Base-by-base conservation (phyloP, 2,329 filamentous ascomycete species). In the Fusarium avenaceum region DNA sequence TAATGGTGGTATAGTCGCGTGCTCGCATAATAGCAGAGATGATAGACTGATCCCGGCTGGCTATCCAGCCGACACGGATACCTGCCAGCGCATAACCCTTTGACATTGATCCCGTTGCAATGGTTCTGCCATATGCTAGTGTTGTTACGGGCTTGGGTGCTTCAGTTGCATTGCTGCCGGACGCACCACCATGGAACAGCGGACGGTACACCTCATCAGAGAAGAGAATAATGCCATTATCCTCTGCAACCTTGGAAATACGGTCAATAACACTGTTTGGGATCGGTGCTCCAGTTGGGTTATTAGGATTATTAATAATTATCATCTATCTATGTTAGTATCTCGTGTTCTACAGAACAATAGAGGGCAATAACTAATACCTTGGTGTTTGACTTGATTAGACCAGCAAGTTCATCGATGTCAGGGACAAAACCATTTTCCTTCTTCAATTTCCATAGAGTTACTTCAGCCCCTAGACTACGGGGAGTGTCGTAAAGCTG, bases 61-160 rank as follows among this genome's bases (percentile, higher is more conserved):
- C 92, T 56, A 95, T 84, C 94, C 94, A 97, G 26, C 94, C 94
- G 1, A 94, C 79, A 1, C 93, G 88, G 63, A 96, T 89, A 1
- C 94, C 93, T 1, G 93, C 92, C 5, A 97, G 81, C 2, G 91
- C 89, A 78, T 93, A 97, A 0, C 92, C 91, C 79, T 97, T 97
- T 22, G 92, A 95, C 83, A 96, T 88, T 15, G 92, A 94, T 14
- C 93, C 90, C 0, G 92, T 96, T 15, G 88, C 87, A 28, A 97
- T 83, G 17, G 87, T 86, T 51, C 89, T 90, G 3, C 85, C 79
- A 77, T 96, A 96, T 39, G 88, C 89, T 43, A 96, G 81, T 0
- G 91, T 88, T 1, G 94, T 82, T 8, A 90, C 83, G 9, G 76
- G 69, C 0, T 92, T 93, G 0, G 92, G 90, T 2, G 87, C 86